These are phyloP conservation scores for Nepenthes mirabilis DNA, from an alignment of 148 eudicot species.

Conservation along the genomic window DNA sequence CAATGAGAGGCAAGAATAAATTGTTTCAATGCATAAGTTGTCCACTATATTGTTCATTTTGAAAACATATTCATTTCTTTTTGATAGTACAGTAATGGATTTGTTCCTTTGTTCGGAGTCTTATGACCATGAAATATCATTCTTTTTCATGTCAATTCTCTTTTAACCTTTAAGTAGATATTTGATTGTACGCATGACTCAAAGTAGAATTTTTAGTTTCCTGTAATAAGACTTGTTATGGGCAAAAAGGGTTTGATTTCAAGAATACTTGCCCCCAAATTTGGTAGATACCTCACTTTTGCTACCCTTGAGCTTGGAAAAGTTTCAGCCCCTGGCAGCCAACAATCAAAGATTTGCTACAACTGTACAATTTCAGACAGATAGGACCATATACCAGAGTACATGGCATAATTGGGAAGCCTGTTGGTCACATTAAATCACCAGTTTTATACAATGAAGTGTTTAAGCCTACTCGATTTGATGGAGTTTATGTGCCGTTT, in stretches of 20 bases:
- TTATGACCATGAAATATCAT: no score
- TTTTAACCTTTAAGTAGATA: no score
- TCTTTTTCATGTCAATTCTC: no score
- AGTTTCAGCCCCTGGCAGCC: slow-evolving; percentile 75
- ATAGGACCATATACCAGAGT: slow-evolving; percentile 58
- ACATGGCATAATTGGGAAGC: slow-evolving; percentile 60
- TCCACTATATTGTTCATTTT: no score
- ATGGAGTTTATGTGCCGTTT: slow-evolving; percentile 58
- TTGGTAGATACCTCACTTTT: slow-evolving; percentile 73
- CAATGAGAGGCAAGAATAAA: no score
- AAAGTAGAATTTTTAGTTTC: slow-evolving; percentile 30
- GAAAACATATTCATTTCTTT: no score
- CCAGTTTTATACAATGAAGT: slow-evolving; percentile 50
- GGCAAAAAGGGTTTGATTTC: slow-evolving; percentile 67
- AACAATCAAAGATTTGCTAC: slow-evolving; percentile 42
- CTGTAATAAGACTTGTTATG: slow-evolving; percentile 68
- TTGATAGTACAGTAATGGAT: no score
- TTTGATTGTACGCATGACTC: no score
- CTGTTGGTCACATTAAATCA: slow-evolving; percentile 66
- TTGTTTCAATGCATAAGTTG: no score
- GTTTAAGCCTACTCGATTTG: slow-evolving; percentile 36
- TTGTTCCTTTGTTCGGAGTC: no score
- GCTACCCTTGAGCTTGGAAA: slow-evolving; percentile 51
- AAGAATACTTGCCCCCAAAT: slow-evolving; percentile 55
- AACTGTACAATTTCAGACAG: slow-evolving; percentile 55